Base-by-base conservation (phyloP, 345 rosid genomes). In the Bruguiera sexangula region DNA sequence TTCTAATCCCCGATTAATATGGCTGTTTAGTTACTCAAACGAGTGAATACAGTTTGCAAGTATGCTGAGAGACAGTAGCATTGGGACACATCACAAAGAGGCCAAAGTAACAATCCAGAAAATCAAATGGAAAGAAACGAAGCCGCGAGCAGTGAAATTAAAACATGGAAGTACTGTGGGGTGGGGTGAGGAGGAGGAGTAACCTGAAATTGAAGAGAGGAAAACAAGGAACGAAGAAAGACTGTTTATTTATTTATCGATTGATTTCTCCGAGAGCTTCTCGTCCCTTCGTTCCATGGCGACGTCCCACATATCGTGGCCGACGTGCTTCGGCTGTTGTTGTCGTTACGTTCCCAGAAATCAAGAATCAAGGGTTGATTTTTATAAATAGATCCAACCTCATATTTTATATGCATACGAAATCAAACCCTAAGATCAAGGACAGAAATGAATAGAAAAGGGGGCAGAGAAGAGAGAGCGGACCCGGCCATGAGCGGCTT, bases 261-360 rank as follows among this genome's bases (percentile, higher is more conserved):
- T 27, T 27, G 29, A 27, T 27, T 27, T 27, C 29, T 88, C 94
- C 6, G 70, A 43, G 80, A 94, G 91, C 83, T 87, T 88, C 82
- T 91, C 86, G 77, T 94, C 98, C 76, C 98, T 89, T 78, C 96
- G 78, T 69, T 94, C 98, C 97, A 94, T 88, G 70, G 95, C 95
- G 52, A 88, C 92, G 58, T 91, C 96, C 98, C 98, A 94, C 84
- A 85, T 75, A 76, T 94, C 97, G 72, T 83, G 86, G 0, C 98
- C 97, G 57, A 91, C 80, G 77, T 94, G 97, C 87, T 94, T 93
- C 1, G 98, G 98, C 96, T 88, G 79, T 65, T 37, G 39, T 36
- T 36, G 39, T 36, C 8, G 36, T 5, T 36, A 36, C 6, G 8
- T 13, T 43, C 5, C 50, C 29, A 6, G 67, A 56, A 56, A 56